phyloP scores from a whole-genome alignment of 1,284 basidiomycete species.

The Singerocomus rubriflavus region DNA sequence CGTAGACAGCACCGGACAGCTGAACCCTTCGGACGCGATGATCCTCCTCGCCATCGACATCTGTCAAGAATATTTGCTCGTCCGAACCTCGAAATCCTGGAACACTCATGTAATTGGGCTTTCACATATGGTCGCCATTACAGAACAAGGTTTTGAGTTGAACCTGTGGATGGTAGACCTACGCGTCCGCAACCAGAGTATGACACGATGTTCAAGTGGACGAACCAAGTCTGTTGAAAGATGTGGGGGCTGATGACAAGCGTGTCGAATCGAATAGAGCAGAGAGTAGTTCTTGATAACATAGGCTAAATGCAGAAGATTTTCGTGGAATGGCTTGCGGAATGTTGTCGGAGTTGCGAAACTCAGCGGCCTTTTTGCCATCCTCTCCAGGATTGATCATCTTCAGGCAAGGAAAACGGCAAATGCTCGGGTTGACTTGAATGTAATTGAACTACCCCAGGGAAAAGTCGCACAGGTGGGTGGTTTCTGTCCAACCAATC shows the following conservation, averaged over 20 bases:
- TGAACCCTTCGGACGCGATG: too few relatives aligned
- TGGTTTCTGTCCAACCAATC: too few relatives aligned
- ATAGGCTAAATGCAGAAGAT: neutral
- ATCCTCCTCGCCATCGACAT: neutral
- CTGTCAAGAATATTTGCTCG: constrained; percentile 21
- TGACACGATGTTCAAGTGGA: neutral
- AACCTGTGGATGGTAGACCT: neutral
- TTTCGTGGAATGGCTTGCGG: neutral
- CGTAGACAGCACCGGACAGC: too few relatives aligned
- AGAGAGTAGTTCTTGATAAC: neutral
- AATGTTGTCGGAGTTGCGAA: neutral
- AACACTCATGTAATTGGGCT: constrained; percentile 22
- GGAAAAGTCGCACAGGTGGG: too few relatives aligned
- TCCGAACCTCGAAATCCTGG: constrained; percentile 20
- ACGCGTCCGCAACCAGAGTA: neutral
- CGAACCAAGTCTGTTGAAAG: neutral
- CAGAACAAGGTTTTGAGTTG: neutral
- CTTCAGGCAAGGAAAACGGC: too few relatives aligned
- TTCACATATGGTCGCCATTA: constrained; percentile 20
- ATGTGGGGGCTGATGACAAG: too few relatives aligned
- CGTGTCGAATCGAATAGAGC: neutral
- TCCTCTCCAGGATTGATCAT: too few relatives aligned
- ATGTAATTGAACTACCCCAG: too few relatives aligned
- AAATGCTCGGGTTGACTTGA: too few relatives aligned
- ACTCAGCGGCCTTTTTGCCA: neutral